phyloP scores from a whole-genome alignment of 140 eudicot species.

The Stevia rebaudiana region DNA sequence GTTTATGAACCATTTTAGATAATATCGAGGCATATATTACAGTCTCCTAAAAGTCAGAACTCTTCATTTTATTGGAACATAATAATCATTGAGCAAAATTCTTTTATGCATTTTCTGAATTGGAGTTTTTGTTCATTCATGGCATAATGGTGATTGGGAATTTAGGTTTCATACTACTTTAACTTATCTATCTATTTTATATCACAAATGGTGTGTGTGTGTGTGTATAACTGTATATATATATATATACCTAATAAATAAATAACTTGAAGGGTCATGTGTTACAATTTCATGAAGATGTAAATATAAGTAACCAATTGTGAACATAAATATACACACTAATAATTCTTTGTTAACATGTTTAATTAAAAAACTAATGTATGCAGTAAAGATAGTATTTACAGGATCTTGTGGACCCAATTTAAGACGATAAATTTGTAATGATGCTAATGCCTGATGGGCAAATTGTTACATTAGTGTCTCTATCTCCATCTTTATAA shows the following conservation, averaged over 20 bases:
- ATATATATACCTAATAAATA: too few species aligned
- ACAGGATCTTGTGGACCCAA: not conserved
- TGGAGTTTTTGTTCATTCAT: not conserved
- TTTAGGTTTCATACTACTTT: not conserved
- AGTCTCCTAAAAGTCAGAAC: not conserved
- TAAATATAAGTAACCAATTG: too few species aligned
- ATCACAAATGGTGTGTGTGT: not conserved
- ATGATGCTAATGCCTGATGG: not conserved
- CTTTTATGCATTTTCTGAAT: not conserved
- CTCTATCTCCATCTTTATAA: too few species aligned
- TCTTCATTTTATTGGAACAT: not conserved
- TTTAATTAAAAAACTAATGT: not conserved
- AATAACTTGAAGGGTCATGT: too few species aligned
- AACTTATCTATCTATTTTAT: not conserved
- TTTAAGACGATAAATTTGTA: not conserved
- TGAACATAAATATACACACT: too few species aligned
- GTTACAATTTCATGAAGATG: too few species aligned
- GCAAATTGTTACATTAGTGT: not conserved
- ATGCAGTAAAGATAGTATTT: not conserved
- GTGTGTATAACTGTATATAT: too few species aligned
- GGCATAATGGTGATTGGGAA: not conserved
- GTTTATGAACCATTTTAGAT: not conserved
- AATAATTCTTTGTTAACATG: not conserved
- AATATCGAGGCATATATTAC: not conserved
- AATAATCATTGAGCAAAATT: not conserved